These are phyloP conservation scores for Phaeotremella skinneri DNA, from an alignment of 768 basidiomycete species.

Conservation along the genomic window DNA sequence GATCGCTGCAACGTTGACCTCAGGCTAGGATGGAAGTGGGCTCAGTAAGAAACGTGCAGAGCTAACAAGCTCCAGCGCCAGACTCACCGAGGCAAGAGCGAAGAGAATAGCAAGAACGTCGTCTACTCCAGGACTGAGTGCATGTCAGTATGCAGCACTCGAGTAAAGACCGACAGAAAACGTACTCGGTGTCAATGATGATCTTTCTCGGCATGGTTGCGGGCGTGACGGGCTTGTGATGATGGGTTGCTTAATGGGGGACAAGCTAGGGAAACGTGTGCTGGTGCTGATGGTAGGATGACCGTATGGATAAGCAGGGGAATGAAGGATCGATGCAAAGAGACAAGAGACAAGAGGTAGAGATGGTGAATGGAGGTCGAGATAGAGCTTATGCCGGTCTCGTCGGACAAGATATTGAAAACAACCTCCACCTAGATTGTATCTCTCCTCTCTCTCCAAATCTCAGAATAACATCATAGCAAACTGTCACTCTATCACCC, in stretches of 20 bases:
- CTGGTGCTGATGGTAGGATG: not conserved
- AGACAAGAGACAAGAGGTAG: constrained; percentile 7
- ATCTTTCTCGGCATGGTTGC: constrained; percentile 22
- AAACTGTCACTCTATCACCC: no score
- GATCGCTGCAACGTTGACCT: constrained; percentile 74
- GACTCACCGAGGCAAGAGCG: constrained; percentile 38
- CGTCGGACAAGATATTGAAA: not conserved
- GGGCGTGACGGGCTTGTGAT: not conserved
- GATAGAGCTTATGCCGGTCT: not conserved
- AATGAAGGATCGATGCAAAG: no score
- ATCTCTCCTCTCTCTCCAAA: no score
- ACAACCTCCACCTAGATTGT: not conserved
- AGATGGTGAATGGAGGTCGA: constrained; percentile 3
- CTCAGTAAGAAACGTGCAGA: no score
- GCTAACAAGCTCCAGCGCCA: no score
- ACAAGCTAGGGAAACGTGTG: not conserved
- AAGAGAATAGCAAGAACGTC: constrained; percentile 51
- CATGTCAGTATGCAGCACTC: not conserved
- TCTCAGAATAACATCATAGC: no score
- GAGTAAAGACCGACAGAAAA: constrained; percentile 2
- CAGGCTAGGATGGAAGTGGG: constrained; percentile 59
- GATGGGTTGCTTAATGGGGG: no score
- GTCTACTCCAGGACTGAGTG: constrained; percentile 47
- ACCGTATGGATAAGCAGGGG: no score
- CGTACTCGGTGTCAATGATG: constrained; percentile 49